Percentiles rank a stretch among this genome's conserved stretches.
phyloP scores from a whole-genome alignment of 2,329 filamentous ascomycete genomes.

The Aspergillus glaucus region DNA sequence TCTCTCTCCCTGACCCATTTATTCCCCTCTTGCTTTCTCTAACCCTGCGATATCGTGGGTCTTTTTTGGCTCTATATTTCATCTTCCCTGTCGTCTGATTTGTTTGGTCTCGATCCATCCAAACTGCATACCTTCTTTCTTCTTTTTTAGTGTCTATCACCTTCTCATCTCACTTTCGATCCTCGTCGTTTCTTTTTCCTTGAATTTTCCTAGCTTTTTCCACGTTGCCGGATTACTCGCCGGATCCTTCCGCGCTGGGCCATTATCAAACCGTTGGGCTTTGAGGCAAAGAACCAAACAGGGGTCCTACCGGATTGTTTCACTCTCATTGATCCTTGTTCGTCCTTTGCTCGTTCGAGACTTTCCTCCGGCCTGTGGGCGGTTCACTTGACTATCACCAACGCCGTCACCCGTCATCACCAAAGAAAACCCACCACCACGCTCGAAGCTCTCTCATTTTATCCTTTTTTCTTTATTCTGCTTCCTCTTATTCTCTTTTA shows the following conservation, averaged over 20 bases:
- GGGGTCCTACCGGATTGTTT: background rate
- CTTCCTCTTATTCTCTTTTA: background rate
- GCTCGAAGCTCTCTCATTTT: background rate
- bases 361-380: background rate
- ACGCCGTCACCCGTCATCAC: too few species aligned
- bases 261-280: background rate
- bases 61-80: background rate
- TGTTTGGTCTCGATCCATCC: background rate
- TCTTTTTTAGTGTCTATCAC: background rate
- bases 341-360: background rate
- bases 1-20: background rate
- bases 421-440: too few species aligned
- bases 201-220: background rate
- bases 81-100: background rate
- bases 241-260: background rate
- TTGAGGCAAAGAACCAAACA: background rate
- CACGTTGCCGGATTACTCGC: background rate
- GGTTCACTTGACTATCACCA: too few species aligned
- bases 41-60: background rate
- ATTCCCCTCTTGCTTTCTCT: too few species aligned
- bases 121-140: background rate
- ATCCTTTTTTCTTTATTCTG: background rate
- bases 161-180: background rate
- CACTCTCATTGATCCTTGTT: background rate
- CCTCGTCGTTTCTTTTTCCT: background rate